Percentiles rank a stretch among this genome's conserved stretches.
phyloP scores from a whole-genome alignment of 257 asterid species.

The Anisodus tanguticus region DNA sequence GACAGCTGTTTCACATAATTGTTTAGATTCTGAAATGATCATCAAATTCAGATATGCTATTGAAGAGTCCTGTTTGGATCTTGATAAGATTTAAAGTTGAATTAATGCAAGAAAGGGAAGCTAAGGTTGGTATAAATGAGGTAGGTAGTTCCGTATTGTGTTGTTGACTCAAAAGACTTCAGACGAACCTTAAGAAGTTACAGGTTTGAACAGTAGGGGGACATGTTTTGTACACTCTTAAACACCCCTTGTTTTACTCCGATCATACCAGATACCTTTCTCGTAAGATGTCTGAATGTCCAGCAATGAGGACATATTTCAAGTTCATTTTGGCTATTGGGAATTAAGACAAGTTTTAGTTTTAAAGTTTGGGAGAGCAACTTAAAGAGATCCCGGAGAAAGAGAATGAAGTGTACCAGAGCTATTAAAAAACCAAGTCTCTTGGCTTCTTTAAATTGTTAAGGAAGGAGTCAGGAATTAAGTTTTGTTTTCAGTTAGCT shows the following conservation, averaged over 20 bases:
- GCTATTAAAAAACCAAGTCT: background rate
- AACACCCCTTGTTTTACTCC: background rate
- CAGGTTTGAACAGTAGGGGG: background rate
- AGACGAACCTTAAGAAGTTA: conserved; percentile 1
- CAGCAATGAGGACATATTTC: background rate
- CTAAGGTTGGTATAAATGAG: background rate
- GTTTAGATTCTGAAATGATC: conserved; percentile 20
- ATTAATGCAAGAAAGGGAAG: background rate
- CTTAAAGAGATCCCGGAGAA: background rate
- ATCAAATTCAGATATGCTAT: background rate
- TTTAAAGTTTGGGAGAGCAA: background rate
- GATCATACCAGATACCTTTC: background rate
- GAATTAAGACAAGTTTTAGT: background rate
- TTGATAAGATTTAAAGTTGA: background rate
- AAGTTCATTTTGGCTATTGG: conserved; percentile 21
- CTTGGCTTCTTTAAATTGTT: conserved; percentile 17
- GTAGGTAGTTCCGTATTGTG: background rate
- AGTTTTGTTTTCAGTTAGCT: background rate
- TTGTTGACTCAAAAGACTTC: conserved; percentile 8
- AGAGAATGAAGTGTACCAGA: background rate
- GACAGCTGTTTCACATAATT: background rate
- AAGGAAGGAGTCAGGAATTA: background rate
- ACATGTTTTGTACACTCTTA: no score
- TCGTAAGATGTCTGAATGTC: background rate
- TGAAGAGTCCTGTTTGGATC: conserved; percentile 3